These are phyloP conservation scores for Panicum miliaceum DNA, from an alignment of 176 grass and related monocot species.

Conservation along the genomic window DNA sequence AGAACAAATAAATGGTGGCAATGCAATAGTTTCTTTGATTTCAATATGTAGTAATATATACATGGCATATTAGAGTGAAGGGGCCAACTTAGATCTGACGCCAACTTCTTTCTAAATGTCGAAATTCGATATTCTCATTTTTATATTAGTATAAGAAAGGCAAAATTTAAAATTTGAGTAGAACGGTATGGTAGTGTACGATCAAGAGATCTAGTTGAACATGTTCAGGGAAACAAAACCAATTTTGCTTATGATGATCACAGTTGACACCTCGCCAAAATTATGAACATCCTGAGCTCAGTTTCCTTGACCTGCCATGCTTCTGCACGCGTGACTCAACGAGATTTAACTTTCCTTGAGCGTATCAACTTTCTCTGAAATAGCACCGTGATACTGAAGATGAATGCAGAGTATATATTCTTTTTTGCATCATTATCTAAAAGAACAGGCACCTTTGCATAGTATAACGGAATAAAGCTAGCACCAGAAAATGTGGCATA, in stretches of 20 bases:
- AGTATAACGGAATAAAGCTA: slow-evolving; percentile 13
- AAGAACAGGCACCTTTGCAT: neutral
- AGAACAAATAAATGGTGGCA: neutral
- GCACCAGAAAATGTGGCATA: neutral
- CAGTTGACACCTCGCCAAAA: neutral
- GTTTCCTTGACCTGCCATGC: neutral
- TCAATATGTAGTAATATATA: neutral
- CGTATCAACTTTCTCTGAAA: neutral
- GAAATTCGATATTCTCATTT: neutral
- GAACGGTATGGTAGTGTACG: neutral
- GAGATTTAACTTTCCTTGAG: neutral
- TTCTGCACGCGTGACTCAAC: neutral
- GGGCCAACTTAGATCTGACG: neutral
- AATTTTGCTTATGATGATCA: neutral
- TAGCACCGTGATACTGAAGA: neutral
- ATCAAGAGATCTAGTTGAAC: neutral
- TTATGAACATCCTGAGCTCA: neutral
- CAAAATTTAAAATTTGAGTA: neutral
- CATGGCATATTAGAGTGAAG: neutral
- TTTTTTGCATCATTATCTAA: neutral
- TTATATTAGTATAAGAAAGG: neutral
- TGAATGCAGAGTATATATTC: neutral
- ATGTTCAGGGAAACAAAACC: neutral
- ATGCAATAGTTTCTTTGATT: neutral
- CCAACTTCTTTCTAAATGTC: neutral